Evolutionary conservation across 73 alveolate genomes (phyloP).

Genomic region (Tetrahymena thermophila): DNA sequence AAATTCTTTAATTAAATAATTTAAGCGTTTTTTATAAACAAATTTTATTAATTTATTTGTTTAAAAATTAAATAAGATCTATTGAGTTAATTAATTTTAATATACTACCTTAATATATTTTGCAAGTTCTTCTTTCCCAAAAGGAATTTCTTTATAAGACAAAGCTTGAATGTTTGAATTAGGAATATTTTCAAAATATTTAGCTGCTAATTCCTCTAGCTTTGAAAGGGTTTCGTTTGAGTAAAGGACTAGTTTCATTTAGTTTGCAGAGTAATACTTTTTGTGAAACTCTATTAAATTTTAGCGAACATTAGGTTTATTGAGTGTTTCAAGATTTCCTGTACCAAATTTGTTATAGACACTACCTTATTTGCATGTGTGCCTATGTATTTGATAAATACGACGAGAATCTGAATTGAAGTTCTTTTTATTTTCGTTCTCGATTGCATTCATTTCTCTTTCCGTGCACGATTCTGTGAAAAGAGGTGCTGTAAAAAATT

Average conservation of each 20-base stretch:
- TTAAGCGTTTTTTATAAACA: too few relatives aligned
- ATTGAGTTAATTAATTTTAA: background rate
- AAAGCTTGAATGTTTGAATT: conserved; percentile 30
- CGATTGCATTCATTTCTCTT: conserved; percentile 93
- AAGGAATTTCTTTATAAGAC: conserved; percentile 44
- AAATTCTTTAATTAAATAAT: too few relatives aligned
- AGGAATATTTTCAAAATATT: conserved; percentile 54
- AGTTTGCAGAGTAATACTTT: conserved; percentile 72
- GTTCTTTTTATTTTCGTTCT: conserved; percentile 71
- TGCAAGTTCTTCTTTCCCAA: conserved; percentile 45
- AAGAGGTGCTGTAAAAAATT: conserved; percentile 67
- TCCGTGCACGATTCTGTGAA: conserved; percentile 61
- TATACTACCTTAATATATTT: conserved; percentile 37
- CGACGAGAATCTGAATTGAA: conserved; percentile 62
- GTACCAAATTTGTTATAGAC: conserved; percentile 52
- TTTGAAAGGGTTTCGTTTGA: conserved; percentile 59
- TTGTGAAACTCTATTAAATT: conserved; percentile 64
- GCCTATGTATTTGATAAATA: conserved; percentile 11
- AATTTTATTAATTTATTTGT: too few relatives aligned
- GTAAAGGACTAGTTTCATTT: conserved; percentile 77
- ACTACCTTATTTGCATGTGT: background rate
- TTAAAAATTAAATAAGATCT: background rate
- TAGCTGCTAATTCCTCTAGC: conserved; percentile 43
- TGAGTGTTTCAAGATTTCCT: conserved; percentile 76
- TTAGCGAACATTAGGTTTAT: conserved; percentile 70